Base-by-base conservation (phyloP, 352 stramenopile species). In the Pythium volutum region DNA sequence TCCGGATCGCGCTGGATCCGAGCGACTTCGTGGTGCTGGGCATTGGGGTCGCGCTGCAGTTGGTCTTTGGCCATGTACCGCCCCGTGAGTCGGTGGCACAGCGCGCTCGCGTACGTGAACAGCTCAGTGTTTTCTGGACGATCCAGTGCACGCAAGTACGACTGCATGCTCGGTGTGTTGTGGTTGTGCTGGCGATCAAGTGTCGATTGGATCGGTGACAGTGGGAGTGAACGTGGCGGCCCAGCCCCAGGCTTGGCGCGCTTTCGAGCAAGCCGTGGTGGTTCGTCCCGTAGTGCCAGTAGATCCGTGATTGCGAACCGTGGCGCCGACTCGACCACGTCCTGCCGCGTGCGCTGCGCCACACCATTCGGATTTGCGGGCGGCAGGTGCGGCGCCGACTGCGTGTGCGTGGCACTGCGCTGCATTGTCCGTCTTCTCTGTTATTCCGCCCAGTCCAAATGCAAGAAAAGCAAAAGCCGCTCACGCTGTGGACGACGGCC, bases 41-140 rank as follows among this genome's bases (percentile, higher is more conserved):
- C 75, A 16, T 67, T 63, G 0, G 66, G 54, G 33, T 88, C 75
- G 20, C 56, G 65, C 29, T 82, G 74, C 6, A 91, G 54, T 25
- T 81, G 41, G 20, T 72, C 48, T 5, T 68, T 69, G 0, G 79
- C 66, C 61, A 91, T 53, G 67, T 89, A 91, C 29, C 72, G 64
- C 14, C 82, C 82, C 2, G 82, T 88, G 36, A 88, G 69, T 0
- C 82, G 73, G 33, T 91, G 73, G 39, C 81, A 88, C 3, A 91
- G 56, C 7, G 82, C 66, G 51, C 81, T 91, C 3, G 78, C 64
- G 42, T 91, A 91, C 8, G 76, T 59, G 48, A 91, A 91, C 11
- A 91, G 53, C 54, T 89, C 77, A 0, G 79, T 74, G 53, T 82
- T 88, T 56, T 91, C 79, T 1, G 81, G 70, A 6, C 60, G 53